Evolutionary conservation across 176 grass and related monocot species (phyloP).

Genomic region (Sorghum bicolor): DNA sequence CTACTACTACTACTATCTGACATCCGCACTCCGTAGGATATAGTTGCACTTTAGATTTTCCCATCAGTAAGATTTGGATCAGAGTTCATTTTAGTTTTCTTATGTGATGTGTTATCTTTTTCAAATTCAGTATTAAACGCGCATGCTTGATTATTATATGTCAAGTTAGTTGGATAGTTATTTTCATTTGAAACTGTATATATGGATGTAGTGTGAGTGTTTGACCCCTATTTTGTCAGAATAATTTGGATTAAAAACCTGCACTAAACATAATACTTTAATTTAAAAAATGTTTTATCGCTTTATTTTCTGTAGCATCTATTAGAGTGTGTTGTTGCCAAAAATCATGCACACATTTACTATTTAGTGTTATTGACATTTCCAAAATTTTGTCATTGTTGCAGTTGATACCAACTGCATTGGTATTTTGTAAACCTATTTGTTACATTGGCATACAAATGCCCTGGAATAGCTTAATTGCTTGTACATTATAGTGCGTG

Average conservation of each 20-base stretch:
- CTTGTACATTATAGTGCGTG: neutral
- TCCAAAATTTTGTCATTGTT: neutral
- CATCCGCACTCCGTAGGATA: neutral
- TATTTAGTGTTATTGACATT: neutral
- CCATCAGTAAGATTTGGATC: neutral
- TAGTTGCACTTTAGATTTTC: neutral
- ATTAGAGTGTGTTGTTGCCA: neutral
- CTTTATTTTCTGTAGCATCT: neutral
- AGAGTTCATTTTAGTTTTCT: neutral
- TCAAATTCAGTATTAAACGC: neutral
- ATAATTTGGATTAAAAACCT: neutral
- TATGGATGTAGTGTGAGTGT: neutral
- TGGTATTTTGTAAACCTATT: neutral
- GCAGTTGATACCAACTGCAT: neutral
- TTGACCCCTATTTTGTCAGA: neutral
- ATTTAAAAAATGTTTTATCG: neutral
- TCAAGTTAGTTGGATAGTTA: neutral
- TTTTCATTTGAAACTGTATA: neutral
- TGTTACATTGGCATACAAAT: conserved; percentile 16
- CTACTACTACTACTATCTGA: neutral
- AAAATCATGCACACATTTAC: neutral
- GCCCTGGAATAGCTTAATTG: neutral
- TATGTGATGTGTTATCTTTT: neutral
- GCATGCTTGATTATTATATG: neutral
- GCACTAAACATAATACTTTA: neutral